A percentile compares a stretch with the other conserved stretches of the same genome.
Conservation (phyloP, 169 alveolate species). For the Cytauxzoon felis region DNA sequence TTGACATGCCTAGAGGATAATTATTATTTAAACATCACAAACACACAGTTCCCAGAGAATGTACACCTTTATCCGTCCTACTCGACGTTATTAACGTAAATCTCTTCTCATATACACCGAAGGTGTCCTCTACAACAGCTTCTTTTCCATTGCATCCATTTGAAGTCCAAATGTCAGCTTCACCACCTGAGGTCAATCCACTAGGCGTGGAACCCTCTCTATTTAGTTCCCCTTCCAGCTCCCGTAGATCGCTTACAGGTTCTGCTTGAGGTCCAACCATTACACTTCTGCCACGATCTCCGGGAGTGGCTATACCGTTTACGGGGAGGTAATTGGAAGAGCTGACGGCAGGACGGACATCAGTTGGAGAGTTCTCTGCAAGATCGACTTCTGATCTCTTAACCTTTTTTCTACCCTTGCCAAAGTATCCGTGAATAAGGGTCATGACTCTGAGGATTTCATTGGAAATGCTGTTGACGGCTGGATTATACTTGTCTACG, state of each 20-base stretch:
- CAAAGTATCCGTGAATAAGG: slow-evolving; percentile 62
- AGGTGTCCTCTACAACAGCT: not conserved
- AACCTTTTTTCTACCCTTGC: slow-evolving; percentile 8
- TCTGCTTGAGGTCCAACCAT: too few species aligned
- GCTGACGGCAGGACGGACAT: too few species aligned
- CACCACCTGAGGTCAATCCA: not conserved
- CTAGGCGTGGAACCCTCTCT: not conserved
- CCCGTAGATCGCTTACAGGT: too few species aligned
- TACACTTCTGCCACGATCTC: too few species aligned
- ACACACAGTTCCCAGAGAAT: slow-evolving; percentile 63
- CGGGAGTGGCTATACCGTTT: too few species aligned
- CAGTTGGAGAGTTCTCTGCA: not conserved
- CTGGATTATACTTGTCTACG: not conserved
- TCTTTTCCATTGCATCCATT: not conserved
- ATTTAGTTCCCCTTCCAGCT: too few species aligned
- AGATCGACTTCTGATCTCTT: not conserved
- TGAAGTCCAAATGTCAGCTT: not conserved
- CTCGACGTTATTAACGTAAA: slow-evolving; percentile 70
- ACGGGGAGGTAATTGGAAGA: too few species aligned
- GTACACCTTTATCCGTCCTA: slow-evolving; percentile 77
- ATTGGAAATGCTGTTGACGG: slow-evolving; percentile 47
- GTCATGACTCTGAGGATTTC: slow-evolving; percentile 56
- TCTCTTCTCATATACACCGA: slow-evolving; percentile 26
- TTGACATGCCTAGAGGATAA: slow-evolving; percentile 56
- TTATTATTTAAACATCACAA: too few species aligned